phyloP scores from a whole-genome alignment of 2,329 filamentous ascomycete genomes.

The Beauveria pseudobassiana region DNA sequence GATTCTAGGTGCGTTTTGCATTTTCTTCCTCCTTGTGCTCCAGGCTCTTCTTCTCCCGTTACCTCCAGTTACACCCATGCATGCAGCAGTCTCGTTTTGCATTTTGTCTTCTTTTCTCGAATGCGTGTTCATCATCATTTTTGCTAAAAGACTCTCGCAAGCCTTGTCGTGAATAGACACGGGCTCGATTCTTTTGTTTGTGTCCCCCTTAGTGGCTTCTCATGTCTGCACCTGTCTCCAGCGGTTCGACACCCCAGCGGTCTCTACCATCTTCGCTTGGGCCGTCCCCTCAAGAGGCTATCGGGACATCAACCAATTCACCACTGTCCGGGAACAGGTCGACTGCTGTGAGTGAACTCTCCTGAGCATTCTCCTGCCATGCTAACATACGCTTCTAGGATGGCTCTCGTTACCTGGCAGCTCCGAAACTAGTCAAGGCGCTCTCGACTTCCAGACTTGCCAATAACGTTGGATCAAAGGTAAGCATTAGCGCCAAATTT shows the following conservation, averaged over 20 bases:
- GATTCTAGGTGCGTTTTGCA: not conserved
- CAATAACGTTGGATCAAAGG: slow-evolving; percentile 49
- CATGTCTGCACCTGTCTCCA: slow-evolving; percentile 25
- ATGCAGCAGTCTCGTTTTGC: slow-evolving; percentile 14
- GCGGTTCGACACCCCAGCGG: slow-evolving; percentile 22
- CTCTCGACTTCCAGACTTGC: slow-evolving; percentile 47
- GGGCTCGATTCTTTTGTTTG: slow-evolving; percentile 11
- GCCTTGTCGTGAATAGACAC: not conserved
- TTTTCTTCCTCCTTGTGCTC: slow-evolving; percentile 4
- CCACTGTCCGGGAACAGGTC: not conserved
- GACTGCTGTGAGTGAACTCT: not conserved
- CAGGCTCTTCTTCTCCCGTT: slow-evolving; percentile 10
- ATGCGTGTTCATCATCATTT: slow-evolving; percentile 22
- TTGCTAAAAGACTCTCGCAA: slow-evolving; percentile 1
- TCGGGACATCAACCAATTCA: not conserved
- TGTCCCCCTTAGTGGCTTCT: slow-evolving; percentile 8
- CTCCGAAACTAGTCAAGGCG: slow-evolving; percentile 38
- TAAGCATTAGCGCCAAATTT: slow-evolving; percentile 19
- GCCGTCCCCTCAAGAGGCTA: not conserved
- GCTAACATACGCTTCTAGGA: slow-evolving; percentile 16
- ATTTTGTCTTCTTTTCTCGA: slow-evolving; percentile 21
- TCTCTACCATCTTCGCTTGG: slow-evolving; percentile 7
- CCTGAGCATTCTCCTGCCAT: slow-evolving; percentile 14
- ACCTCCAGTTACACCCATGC: slow-evolving; percentile 2
- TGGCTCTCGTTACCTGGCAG: slow-evolving; percentile 12